These are phyloP conservation scores for Pestalotiopsis sp. DNA, from an alignment of 2,329 filamentous ascomycete genomes.

Conservation along the genomic window DNA sequence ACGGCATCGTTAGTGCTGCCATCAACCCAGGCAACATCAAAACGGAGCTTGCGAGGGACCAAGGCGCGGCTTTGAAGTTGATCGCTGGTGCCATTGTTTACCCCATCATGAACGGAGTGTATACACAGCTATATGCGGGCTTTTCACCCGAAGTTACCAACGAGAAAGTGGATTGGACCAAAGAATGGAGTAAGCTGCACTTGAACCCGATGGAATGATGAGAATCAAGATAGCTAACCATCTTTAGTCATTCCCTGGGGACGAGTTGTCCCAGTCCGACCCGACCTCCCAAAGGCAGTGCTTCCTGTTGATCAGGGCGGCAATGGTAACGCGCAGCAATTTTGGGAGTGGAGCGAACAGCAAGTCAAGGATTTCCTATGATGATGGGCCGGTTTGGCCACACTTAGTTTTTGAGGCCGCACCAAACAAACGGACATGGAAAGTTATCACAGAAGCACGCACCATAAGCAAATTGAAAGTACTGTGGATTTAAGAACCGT, in stretches of 20 bases:
- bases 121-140: constrained; percentile 9
- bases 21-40: constrained; percentile 10
- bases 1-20: constrained; percentile 1
- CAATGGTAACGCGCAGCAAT: neutral
- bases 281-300: neutral
- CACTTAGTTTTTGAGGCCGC: neutral
- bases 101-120: neutral
- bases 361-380: constrained; percentile 4
- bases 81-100: neutral
- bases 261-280: neutral
- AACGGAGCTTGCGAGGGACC: constrained; percentile 3
- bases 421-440: too few species aligned
- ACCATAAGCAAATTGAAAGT: too few species aligned
- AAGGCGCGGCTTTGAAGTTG: constrained; percentile 2
- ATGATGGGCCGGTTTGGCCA: neutral
- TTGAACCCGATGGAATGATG: neutral
- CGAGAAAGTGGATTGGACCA: constrained; percentile 8
- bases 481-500: too few species aligned
- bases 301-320: neutral
- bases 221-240: neutral
- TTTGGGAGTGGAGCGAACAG: constrained; percentile 12
- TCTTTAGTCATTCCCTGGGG: constrained; percentile 8
- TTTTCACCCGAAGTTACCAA: constrained; percentile 5
- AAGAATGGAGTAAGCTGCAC: constrained; percentile 3
- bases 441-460: too few species aligned